These are phyloP conservation scores for Diaporthe batatas DNA, from an alignment of 2,329 filamentous ascomycete species.

Conservation along the genomic window DNA sequence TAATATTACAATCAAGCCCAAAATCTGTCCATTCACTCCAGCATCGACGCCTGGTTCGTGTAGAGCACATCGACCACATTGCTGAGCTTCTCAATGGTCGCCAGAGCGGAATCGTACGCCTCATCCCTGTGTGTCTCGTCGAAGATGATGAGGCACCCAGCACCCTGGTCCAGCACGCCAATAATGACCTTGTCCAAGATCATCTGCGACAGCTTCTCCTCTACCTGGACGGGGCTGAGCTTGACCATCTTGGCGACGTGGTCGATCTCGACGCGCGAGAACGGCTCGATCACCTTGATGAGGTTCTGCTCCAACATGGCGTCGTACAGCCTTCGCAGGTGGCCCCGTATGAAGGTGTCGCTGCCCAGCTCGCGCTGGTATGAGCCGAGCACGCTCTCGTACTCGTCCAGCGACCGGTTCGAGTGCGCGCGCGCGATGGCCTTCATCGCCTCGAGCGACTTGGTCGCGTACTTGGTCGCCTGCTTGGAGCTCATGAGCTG, in stretches of 20 bases:
- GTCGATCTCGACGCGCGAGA: slow-evolving; percentile 95
- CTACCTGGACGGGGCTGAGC: slow-evolving; percentile 94
- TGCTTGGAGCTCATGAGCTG: slow-evolving; percentile 95
- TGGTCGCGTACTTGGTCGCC: slow-evolving; percentile 94
- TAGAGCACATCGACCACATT: slow-evolving; percentile 98
- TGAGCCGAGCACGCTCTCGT: slow-evolving; percentile 89
- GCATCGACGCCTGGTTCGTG: slow-evolving; percentile 94
- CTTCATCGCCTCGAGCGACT: slow-evolving; percentile 99
- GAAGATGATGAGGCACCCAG: slow-evolving; percentile 96
- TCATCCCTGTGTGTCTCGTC: slow-evolving; percentile 95
- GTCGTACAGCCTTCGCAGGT: slow-evolving; percentile 95
- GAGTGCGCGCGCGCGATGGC: slow-evolving; percentile 95
- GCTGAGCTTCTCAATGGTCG: slow-evolving; percentile 96
- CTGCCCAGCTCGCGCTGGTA: slow-evolving; percentile 95
- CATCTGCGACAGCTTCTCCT: slow-evolving; percentile 99
- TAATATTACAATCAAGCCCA: slow-evolving; percentile 45
- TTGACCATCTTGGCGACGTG: slow-evolving; percentile 99
- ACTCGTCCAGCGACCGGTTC: slow-evolving; percentile 96
- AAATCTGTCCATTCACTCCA: slow-evolving; percentile 74
- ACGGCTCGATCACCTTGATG: slow-evolving; percentile 99
- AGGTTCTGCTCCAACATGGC: slow-evolving; percentile 99
- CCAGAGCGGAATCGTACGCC: slow-evolving; percentile 92
- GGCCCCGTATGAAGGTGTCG: slow-evolving; percentile 96
- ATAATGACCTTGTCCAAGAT: slow-evolving; percentile 99
- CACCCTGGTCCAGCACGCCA: slow-evolving; percentile 95